Evolutionary conservation across 495 filamentous ascomycete species (phyloP).

Genomic region (Xylaria scruposa): DNA sequence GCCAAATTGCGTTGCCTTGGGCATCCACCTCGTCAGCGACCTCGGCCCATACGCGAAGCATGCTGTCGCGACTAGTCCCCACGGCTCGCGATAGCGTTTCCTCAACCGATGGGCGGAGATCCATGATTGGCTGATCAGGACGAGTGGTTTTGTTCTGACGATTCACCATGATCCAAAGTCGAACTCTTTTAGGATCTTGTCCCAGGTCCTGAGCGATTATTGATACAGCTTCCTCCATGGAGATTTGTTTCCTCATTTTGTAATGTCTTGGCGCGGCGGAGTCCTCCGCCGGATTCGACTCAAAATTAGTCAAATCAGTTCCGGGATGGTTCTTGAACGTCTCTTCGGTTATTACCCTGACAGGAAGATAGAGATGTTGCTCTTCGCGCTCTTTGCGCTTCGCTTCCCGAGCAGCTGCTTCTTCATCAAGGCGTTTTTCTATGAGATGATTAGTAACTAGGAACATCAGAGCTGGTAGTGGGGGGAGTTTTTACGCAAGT

Average conservation of each 20-base stretch:
- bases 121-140: slow-evolving; percentile 83
- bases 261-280: slow-evolving; percentile 70
- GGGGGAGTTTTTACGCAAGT: slow-evolving; percentile 70
- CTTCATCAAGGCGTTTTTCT: slow-evolving; percentile 79
- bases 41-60: slow-evolving; percentile 88
- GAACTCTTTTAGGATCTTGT: slow-evolving; percentile 67
- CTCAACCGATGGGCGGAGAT: slow-evolving; percentile 80
- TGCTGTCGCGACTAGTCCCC: slow-evolving; percentile 65
- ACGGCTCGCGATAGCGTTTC: slow-evolving; percentile 70
- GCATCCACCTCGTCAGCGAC: slow-evolving; percentile 66
- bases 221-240: slow-evolving; percentile 73
- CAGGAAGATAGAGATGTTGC: slow-evolving; percentile 85
- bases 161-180: slow-evolving; percentile 97
- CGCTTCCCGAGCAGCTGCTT: slow-evolving; percentile 74
- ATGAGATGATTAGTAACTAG: slow-evolving; percentile 41
- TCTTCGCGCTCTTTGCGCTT: slow-evolving; percentile 88
- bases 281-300: slow-evolving; percentile 58
- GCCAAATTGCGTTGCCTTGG: slow-evolving; percentile 73
- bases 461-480: neutral
- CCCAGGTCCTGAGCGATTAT: slow-evolving; percentile 72
- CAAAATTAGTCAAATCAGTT: slow-evolving; percentile 81
- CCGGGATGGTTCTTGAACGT: slow-evolving; percentile 82
- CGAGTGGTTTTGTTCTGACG: slow-evolving; percentile 96
- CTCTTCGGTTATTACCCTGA: slow-evolving; percentile 78
- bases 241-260: slow-evolving; percentile 72